Evolutionary conservation across 768 basidiomycete species (phyloP).

Genomic region (Suillus subalutaceus): DNA sequence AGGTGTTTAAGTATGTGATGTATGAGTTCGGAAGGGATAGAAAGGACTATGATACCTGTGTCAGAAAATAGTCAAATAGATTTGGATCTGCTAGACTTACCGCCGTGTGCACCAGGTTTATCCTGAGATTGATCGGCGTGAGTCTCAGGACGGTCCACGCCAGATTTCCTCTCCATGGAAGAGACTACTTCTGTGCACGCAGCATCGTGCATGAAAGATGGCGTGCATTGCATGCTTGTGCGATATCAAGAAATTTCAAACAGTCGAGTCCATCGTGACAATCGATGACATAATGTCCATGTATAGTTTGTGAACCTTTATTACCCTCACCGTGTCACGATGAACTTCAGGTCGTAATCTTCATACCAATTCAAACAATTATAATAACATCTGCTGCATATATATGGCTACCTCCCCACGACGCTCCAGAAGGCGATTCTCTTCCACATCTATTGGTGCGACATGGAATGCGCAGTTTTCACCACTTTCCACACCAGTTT

Average conservation of each 20-base stretch:
- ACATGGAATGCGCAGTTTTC: slow-evolving; percentile 23
- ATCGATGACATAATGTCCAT: background rate
- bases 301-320: background rate
- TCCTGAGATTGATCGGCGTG: background rate
- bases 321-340: background rate
- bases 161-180: background rate
- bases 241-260: background rate
- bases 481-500: slow-evolving; percentile 14
- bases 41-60: background rate
- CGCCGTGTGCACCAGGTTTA: background rate
- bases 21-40: slow-evolving; percentile 16
- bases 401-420: slow-evolving; percentile 35
- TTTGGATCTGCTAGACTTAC: background rate
- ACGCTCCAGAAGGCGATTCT: slow-evolving; percentile 36
- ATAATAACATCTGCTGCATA: slow-evolving; percentile 6
- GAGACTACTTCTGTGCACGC: background rate
- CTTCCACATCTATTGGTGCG: slow-evolving; percentile 28
- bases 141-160: background rate
- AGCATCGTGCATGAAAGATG: background rate
- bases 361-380: slow-evolving; percentile 1
- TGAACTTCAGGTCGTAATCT: background rate
- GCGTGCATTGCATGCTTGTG: background rate
- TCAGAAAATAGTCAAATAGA: background rate
- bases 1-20: slow-evolving; percentile 13
- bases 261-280: background rate